A percentile compares a stretch with the other conserved stretches of the same genome.
phyloP scores from a whole-genome alignment of 208 protist genomes.

The Sergeia podlipaevii region DNA sequence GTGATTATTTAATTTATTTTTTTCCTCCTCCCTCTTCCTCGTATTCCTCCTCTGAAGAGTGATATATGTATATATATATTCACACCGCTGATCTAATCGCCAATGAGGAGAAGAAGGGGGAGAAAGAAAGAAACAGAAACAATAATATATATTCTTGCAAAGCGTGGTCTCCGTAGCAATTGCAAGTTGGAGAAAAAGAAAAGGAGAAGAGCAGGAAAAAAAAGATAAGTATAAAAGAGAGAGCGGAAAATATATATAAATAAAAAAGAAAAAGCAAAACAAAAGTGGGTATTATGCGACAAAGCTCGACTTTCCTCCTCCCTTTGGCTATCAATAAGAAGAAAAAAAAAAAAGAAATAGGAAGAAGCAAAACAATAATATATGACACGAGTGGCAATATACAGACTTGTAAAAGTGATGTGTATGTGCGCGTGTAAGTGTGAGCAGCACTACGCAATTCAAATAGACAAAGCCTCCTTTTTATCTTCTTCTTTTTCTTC shows the following conservation, averaged over 20 bases:
- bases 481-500: constrained; percentile 6
- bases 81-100: no score
- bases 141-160: no score
- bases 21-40: no score
- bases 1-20: no score
- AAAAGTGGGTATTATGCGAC: background rate
- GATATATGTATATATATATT: no score
- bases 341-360: constrained; percentile 6
- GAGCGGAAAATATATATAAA: no score
- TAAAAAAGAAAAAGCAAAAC: background rate
- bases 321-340: background rate
- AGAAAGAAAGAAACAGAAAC: background rate
- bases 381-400: background rate
- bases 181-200: no score
- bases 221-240: background rate
- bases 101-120: no score
- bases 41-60: no score
- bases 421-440: background rate
- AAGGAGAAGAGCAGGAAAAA: constrained; percentile 3
- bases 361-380: background rate
- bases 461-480: constrained; percentile 14
- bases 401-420: constrained; percentile 1
- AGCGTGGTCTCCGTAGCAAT: no score
- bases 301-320: background rate
- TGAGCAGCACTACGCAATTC: background rate